A percentile compares a stretch with the other conserved stretches of the same genome.
Evolutionary conservation across 768 basidiomycete genomes (phyloP).

Genomic region (Brasilioporus rufonigricans): DNA sequence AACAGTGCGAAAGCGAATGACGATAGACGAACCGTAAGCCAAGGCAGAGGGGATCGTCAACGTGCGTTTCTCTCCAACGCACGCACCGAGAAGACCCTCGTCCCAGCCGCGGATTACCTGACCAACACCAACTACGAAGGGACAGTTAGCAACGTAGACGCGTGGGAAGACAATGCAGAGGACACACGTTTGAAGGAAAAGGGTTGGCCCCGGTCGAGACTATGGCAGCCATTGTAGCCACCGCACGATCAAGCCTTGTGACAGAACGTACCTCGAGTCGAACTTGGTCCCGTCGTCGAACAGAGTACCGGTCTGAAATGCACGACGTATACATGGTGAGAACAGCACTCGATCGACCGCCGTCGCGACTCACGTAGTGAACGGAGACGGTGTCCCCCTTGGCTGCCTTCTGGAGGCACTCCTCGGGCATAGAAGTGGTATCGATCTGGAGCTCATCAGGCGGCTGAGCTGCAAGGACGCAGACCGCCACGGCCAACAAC

Average conservation of each 20-base stretch:
- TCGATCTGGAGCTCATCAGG: conserved; percentile 62
- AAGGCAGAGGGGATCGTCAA: conserved; percentile 79
- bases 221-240: conserved; percentile 24
- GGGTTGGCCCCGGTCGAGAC: conserved; percentile 70
- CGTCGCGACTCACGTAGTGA: conserved; percentile 65
- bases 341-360: not conserved
- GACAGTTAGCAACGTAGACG: conserved; percentile 1
- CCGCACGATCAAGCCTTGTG: not conserved
- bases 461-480: conserved; percentile 45
- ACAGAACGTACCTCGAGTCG: conserved; percentile 69
- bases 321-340: not conserved
- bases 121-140: conserved; percentile 60
- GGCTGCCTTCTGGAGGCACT: conserved; percentile 52
- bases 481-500: conserved; percentile 44
- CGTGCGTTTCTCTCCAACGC: conserved; percentile 81
- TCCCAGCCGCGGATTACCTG: conserved; percentile 90
- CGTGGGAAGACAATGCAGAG: not conserved
- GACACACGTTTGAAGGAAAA: conserved; percentile 73
- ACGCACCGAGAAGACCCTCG: conserved; percentile 80
- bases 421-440: conserved; percentile 55
- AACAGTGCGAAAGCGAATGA: not conserved
- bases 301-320: conserved; percentile 64
- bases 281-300: conserved; percentile 78
- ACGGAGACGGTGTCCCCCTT: conserved; percentile 67
- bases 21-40: conserved; percentile 71